Base-by-base conservation (phyloP, 768 basidiomycete genomes). In the Xerocomellus dryophilus region DNA sequence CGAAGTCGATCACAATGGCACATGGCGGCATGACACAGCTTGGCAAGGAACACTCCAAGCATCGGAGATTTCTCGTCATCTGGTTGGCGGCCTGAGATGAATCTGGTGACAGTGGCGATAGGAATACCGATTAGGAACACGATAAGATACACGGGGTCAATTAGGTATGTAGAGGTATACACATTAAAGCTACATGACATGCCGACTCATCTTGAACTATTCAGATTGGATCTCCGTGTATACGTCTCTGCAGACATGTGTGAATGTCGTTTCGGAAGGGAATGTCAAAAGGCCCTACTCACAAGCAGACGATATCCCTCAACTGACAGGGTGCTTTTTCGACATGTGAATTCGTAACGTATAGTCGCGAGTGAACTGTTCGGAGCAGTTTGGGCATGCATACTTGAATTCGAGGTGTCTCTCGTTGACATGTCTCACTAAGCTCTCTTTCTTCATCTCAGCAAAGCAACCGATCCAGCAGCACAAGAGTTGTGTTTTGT, bases 401-500 rank as follows among this genome's bases (percentile, higher is more conserved):
- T 58, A 50, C 39, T n/a, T 61, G 23, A 43, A 35, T 43, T 55
- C 53, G 18, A 70, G 57, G 21, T 70, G 68, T 29, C 25, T 54
- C 38, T 70, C 68, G 23, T 58, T 58, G 17, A 70, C 43, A 17
- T 71, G 68, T 15, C 70, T 57, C 29, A 51, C 29, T 14, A 70
- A 25, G 20, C 70, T 68, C 52, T 70, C 68, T 38, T 47, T 70
- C 21, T 56, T 71, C 66, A 71, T 64, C 0, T 42, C 47, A 10
- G 25, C 0, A 4, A 3, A 20, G 27, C 68, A 71, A 10, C 35
- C 43, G 18, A 9, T 4, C 68, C 68, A 71, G 29, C 7, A 25
- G 9, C 70, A 70, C 1, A 0, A 29, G 12, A 71, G 0, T 0
- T 0, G 0, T 9, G 38, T 2, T 17, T 51, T 42, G 0, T 66